phyloP scores from a whole-genome alignment of 2,329 filamentous ascomycete genomes.

The Clarireedia sp. region DNA sequence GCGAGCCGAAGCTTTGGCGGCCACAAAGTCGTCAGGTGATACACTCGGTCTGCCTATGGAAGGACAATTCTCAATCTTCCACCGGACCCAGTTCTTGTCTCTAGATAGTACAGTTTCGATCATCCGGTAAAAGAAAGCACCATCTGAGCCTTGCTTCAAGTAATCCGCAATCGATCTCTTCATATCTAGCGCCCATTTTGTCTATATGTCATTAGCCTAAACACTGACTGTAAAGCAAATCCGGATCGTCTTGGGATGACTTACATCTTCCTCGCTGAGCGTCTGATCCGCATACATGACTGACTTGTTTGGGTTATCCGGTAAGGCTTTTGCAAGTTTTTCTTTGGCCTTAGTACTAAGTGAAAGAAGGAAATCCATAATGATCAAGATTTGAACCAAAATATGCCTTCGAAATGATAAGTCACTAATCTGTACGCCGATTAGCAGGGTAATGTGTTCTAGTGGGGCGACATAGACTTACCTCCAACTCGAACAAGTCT shows the following conservation, averaged over 20 bases:
- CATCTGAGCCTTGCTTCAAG: constrained; percentile 70
- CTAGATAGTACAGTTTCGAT: constrained; percentile 91
- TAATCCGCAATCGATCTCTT: constrained; percentile 75
- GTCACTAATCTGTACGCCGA: constrained; percentile 64
- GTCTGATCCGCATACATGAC: constrained; percentile 73
- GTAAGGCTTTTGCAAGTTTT: constrained; percentile 57
- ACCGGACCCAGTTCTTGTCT: constrained; percentile 98
- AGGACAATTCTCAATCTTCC: constrained; percentile 93
- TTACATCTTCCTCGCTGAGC: constrained; percentile 75
- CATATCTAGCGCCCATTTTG: constrained; percentile 77
- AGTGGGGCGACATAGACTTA: constrained; percentile 33
- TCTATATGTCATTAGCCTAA: constrained; percentile 36
- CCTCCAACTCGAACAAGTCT: constrained; percentile 92
- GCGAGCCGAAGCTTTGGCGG: constrained; percentile 58
- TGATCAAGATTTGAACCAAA: constrained; percentile 87
- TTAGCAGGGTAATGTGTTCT: constrained; percentile 17
- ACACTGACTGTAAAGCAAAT: constrained; percentile 10
- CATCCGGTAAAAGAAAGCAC: constrained; percentile 91
- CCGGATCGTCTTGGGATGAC: constrained; percentile 32
- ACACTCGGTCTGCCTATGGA: constrained; percentile 73
- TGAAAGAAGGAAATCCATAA: constrained; percentile 92
- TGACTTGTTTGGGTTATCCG: constrained; percentile 61
- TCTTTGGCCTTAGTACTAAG: constrained; percentile 75
- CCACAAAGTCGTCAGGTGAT: constrained; percentile 57
- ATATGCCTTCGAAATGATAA: constrained; percentile 90